These are phyloP conservation scores for Lactarius hengduanensis DNA, from an alignment of 768 basidiomycete genomes.

Conservation along the genomic window DNA sequence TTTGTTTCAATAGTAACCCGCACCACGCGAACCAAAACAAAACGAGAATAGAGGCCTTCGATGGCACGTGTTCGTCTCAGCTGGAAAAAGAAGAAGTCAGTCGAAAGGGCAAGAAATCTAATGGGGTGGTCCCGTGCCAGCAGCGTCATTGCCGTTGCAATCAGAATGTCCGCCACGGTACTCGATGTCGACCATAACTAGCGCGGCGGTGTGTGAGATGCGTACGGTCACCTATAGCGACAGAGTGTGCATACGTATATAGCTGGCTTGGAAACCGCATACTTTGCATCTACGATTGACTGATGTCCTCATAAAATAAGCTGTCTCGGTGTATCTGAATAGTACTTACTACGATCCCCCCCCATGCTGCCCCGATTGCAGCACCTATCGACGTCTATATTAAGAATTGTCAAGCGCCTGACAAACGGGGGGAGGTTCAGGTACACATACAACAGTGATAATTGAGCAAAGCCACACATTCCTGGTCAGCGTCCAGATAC, in stretches of 20 bases:
- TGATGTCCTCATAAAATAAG: not conserved
- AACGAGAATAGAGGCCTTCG: constrained; percentile 8
- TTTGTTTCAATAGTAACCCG: constrained; percentile 34
- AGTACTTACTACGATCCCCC: constrained; percentile 14
- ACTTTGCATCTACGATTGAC: constrained; percentile 11
- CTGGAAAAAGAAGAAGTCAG: not conserved
- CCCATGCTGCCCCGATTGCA: constrained; percentile 11
- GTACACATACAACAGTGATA: constrained; percentile 13
- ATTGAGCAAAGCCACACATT: constrained; percentile 7
- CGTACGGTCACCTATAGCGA: not conserved
- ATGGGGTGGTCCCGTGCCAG: constrained; percentile 7
- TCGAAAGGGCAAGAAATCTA: not conserved
- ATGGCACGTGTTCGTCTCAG: not conserved
- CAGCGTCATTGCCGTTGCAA: constrained; percentile 12
- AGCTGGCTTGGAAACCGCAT: constrained; percentile 8
- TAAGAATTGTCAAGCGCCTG: not conserved
- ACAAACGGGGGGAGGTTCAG: not conserved
- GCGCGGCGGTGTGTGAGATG: not conserved
- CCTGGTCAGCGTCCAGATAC: constrained; percentile 33
- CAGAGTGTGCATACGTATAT: constrained; percentile 8
- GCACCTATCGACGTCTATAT: constrained; percentile 4
- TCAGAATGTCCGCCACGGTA: constrained; percentile 18
- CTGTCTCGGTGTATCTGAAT: not conserved
- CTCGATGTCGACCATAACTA: constrained; percentile 20
- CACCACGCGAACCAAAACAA: constrained; percentile 29